Conservation (phyloP, 139 green algal species). For the Micractinium sp. region DNA sequence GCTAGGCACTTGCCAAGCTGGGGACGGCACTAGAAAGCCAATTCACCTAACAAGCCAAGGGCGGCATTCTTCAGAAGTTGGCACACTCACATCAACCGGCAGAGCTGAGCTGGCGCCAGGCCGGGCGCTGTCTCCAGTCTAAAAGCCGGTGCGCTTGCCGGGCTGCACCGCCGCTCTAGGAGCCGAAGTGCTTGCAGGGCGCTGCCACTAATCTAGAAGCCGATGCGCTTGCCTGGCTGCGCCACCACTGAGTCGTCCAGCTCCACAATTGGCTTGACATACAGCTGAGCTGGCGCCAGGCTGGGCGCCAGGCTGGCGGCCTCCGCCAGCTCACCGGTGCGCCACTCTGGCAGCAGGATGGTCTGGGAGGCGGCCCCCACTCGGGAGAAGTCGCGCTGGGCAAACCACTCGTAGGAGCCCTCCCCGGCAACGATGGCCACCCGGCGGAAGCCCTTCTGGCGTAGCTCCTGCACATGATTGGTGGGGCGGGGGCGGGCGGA, state of each 20-base stretch:
- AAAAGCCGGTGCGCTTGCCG: too few relatives aligned
- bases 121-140: too few relatives aligned
- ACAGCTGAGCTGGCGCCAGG: constrained; percentile 49
- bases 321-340: constrained; percentile 43
- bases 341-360: constrained; percentile 37
- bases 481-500: too few relatives aligned
- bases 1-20: too few relatives aligned
- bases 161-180: too few relatives aligned
- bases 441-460: constrained; percentile 59
- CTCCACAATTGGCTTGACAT: constrained; percentile 73
- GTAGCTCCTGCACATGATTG: constrained; percentile 55
- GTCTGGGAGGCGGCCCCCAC: constrained; percentile 34
- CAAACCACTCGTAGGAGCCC: constrained; percentile 54
- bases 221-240: constrained; percentile 79
- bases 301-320: neutral
- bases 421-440: constrained; percentile 73
- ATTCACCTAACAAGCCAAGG: too few relatives aligned
- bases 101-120: too few relatives aligned
- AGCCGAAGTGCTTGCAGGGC: too few relatives aligned
- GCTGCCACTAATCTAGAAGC: constrained; percentile 60
- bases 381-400: constrained; percentile 66
- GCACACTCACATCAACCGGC: too few relatives aligned
- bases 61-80: too few relatives aligned
- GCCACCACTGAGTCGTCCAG: constrained; percentile 41
- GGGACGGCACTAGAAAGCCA: too few relatives aligned